Conservation (phyloP, 495 filamentous ascomycete species). For the Daldinia loculata region DNA sequence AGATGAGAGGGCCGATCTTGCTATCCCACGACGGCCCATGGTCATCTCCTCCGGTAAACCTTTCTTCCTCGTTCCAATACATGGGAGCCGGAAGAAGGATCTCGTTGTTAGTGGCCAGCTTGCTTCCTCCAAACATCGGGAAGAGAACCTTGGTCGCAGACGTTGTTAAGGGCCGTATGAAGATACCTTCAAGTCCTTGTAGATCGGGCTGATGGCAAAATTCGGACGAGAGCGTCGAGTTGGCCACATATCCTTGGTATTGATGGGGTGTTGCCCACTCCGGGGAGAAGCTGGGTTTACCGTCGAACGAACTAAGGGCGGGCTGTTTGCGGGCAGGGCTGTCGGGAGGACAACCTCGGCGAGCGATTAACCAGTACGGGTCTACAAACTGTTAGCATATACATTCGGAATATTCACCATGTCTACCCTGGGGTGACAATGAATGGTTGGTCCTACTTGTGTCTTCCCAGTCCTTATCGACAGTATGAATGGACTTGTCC, state of each 20-base stretch:
- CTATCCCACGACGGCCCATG: slow-evolving; percentile 63
- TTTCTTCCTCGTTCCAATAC: slow-evolving; percentile 74
- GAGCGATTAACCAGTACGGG: slow-evolving; percentile 70
- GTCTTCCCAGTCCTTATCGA: slow-evolving; percentile 53
- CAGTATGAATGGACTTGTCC: slow-evolving; percentile 38
- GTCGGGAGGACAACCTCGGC: slow-evolving; percentile 67
- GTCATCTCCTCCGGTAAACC: slow-evolving; percentile 68
- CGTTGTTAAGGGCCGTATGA: slow-evolving; percentile 69
- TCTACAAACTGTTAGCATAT: slow-evolving; percentile 45
- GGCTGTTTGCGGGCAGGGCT: slow-evolving; percentile 62
- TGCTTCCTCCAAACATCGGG: slow-evolving; percentile 76
- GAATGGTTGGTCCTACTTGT: slow-evolving; percentile 48
- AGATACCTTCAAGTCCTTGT: slow-evolving; percentile 69
- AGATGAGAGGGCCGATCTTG: slow-evolving; percentile 65
- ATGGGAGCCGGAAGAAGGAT: slow-evolving; percentile 77
- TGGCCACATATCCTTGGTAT: slow-evolving; percentile 67
- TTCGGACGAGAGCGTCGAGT: slow-evolving; percentile 71
- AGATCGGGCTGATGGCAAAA: slow-evolving; percentile 68
- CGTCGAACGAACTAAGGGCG: slow-evolving; percentile 51
- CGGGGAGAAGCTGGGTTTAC: slow-evolving; percentile 54
- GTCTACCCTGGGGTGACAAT: not conserved
- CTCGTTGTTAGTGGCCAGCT: slow-evolving; percentile 78
- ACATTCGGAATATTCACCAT: slow-evolving; percentile 25
- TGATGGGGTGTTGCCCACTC: slow-evolving; percentile 53
- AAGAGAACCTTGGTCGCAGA: slow-evolving; percentile 63